phyloP scores from a whole-genome alignment of 2,329 filamentous ascomycete genomes.

The Epicoccum sorghinum region DNA sequence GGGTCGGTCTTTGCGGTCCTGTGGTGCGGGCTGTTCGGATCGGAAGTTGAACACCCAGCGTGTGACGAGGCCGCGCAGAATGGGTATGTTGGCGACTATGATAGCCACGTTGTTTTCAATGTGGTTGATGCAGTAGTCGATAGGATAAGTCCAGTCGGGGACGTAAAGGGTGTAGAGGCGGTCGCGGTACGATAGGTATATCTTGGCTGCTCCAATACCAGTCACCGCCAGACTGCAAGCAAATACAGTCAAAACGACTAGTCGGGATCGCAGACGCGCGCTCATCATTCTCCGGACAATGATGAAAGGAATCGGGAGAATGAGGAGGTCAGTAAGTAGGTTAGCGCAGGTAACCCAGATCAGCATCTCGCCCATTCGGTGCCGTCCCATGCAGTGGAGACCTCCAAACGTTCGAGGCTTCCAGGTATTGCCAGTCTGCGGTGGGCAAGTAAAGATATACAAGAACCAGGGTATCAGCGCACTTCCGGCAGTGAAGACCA shows the following conservation, averaged over 20 bases:
- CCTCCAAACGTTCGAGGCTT: slow-evolving; percentile 47
- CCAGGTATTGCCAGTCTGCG: slow-evolving; percentile 49
- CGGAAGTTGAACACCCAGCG: slow-evolving; percentile 49
- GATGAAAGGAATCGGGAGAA: slow-evolving; percentile 51
- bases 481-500: slow-evolving; percentile 44
- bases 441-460: slow-evolving; percentile 50
- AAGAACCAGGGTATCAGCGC: slow-evolving; percentile 46
- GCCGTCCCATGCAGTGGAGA: slow-evolving; percentile 47
- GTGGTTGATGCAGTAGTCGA: slow-evolving; percentile 51
- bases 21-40: slow-evolving; percentile 36
- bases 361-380: slow-evolving; percentile 46
- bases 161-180: slow-evolving; percentile 45
- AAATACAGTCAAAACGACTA: slow-evolving; percentile 49
- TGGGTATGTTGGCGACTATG: slow-evolving; percentile 50
- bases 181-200: slow-evolving; percentile 49
- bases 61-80: slow-evolving; percentile 49
- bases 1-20: slow-evolving; percentile 37
- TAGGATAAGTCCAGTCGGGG: slow-evolving; percentile 51
- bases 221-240: slow-evolving; percentile 50
- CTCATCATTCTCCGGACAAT: slow-evolving; percentile 51
- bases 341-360: slow-evolving; percentile 52
- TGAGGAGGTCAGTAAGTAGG: slow-evolving; percentile 49
- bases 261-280: slow-evolving; percentile 44
- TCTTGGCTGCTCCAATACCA: slow-evolving; percentile 48
- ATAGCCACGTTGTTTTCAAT: slow-evolving; percentile 52